A percentile compares a stretch with the other conserved stretches of the same genome.
Conservation (phyloP, 2,329 filamentous ascomycete species). For the Teratosphaeriaceae sp. region DNA sequence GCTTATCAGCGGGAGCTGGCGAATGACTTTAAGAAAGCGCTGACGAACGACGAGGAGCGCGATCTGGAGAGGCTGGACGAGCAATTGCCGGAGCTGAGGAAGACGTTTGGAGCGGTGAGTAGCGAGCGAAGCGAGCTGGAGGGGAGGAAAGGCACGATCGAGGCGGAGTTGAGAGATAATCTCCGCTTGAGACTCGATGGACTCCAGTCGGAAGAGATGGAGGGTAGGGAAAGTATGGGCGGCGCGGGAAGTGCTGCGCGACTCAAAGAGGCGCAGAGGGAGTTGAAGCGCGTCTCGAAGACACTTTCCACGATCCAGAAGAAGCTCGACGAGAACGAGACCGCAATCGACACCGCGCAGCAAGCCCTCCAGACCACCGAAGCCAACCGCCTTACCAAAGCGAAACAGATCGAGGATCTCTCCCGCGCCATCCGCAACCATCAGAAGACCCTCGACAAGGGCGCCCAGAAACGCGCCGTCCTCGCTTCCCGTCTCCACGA, state of each 20-base stretch:
- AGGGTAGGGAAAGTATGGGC: conserved; percentile 44
- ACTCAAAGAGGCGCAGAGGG: conserved; percentile 70
- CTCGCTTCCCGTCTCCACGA: conserved; percentile 71
- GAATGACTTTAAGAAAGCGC: conserved; percentile 86
- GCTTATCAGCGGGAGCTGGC: conserved; percentile 74
- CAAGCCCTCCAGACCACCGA: conserved; percentile 52
- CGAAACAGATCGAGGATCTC: conserved; percentile 68
- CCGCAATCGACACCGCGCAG: conserved; percentile 57
- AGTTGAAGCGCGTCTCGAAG: conserved; percentile 71
- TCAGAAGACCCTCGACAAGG: conserved; percentile 87
- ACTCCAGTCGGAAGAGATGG: conserved; percentile 68
- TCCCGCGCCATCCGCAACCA: conserved; percentile 73
- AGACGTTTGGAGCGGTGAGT: conserved; percentile 69
- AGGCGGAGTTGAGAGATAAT: conserved; percentile 84
- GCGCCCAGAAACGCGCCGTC: conserved; percentile 77
- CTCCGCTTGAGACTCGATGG: conserved; percentile 82
- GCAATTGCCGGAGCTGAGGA: conserved; percentile 66
- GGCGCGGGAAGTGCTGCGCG: conserved; percentile 53
- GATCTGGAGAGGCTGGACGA: conserved; percentile 66
- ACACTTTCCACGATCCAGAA: conserved; percentile 59
- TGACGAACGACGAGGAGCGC: conserved; percentile 74
- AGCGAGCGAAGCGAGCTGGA: conserved; percentile 70
- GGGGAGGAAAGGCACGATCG: conserved; percentile 71
- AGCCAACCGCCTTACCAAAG: conserved; percentile 55
- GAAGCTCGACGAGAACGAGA: conserved; percentile 68